A percentile compares a stretch with the other conserved stretches of the same genome.
Evolutionary conservation across 345 rosid species (phyloP).

Genomic region (Melaleuca quinquenervia): DNA sequence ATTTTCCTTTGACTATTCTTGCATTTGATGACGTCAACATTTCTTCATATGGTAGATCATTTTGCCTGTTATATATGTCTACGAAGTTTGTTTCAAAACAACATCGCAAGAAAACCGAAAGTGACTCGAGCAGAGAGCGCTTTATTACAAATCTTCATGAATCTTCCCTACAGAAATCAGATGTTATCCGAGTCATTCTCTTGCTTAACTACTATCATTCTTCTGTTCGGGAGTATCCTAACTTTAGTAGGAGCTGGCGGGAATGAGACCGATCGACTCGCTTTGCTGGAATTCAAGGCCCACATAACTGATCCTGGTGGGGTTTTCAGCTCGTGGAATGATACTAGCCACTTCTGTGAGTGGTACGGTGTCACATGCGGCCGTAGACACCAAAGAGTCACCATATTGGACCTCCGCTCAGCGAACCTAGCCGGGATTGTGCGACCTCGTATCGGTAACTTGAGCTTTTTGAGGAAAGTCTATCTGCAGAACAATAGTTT

Average conservation of each 20-base stretch:
- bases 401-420: rapidly evolving
- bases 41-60: background rate
- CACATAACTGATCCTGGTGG: rapidly evolving
- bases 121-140: background rate
- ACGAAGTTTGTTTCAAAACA: rapidly evolving
- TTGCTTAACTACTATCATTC: background rate
- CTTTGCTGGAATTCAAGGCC: background rate
- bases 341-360: background rate
- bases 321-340: background rate
- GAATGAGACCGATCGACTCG: rapidly evolving
- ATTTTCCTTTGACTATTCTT: no score
- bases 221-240: background rate
- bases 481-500: background rate
- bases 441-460: rapidly evolving
- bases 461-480: background rate
- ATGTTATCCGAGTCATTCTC: background rate
- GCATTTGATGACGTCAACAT: background rate
- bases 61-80: rapidly evolving
- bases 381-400: background rate
- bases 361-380: background rate
- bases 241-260: rapidly evolving
- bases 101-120: background rate
- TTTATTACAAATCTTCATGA: background rate
- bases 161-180: background rate
- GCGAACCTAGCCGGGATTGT: rapidly evolving